Conservation (phyloP, 208 protist species). For the Leishmania tarentolae region DNA sequence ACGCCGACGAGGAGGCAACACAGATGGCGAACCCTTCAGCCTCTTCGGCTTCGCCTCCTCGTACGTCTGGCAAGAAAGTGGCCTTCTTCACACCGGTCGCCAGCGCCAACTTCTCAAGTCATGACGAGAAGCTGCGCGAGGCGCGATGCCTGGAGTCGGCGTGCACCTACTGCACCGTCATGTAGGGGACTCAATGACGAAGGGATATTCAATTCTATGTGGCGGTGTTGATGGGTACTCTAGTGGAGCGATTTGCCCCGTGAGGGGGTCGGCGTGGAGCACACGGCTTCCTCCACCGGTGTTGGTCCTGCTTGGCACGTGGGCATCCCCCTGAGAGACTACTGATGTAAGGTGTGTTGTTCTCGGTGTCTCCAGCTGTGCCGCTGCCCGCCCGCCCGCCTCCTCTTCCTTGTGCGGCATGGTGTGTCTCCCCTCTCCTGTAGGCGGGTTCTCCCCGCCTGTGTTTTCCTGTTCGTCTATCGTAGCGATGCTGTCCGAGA, state of each 20-base stretch:
- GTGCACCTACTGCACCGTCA: conserved; percentile 29
- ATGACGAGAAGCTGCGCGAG: conserved; percentile 21
- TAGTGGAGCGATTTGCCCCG: neutral
- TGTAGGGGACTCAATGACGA: conserved; percentile 9
- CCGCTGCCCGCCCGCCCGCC: neutral
- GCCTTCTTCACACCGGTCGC: conserved; percentile 22
- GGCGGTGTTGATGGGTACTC: neutral
- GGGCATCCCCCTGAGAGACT: neutral
- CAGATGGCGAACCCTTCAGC: neutral
- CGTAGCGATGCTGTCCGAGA: too few relatives aligned
- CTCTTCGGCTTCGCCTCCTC: neutral
- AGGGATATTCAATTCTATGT: neutral
- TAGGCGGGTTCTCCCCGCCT: too few relatives aligned
- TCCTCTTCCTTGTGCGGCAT: neutral
- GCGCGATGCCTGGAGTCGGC: conserved; percentile 23
- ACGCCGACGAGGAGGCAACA: neutral
- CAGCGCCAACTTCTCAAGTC: conserved; percentile 8
- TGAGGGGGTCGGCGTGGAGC: neutral
- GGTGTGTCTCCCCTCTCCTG: too few relatives aligned
- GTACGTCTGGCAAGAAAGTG: conserved; percentile 14
- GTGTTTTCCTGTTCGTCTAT: too few relatives aligned
- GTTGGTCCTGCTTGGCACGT: neutral
- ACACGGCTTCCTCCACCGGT: neutral
- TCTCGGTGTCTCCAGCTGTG: neutral
- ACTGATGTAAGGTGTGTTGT: neutral